Evolutionary conservation across 306 rosid species (phyloP).

Genomic region (Cicer judaicum): DNA sequence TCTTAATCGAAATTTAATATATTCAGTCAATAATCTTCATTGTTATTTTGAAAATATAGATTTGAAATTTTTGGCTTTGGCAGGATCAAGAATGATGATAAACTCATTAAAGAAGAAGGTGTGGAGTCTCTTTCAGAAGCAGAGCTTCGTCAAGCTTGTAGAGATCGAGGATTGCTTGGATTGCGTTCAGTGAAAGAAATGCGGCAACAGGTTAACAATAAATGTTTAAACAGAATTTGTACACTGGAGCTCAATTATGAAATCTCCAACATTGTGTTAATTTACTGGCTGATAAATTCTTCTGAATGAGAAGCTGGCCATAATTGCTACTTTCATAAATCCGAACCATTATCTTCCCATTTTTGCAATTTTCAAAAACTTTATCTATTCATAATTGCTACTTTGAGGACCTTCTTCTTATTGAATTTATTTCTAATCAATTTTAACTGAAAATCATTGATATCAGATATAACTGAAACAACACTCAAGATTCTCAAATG

Average conservation of each 20-base stretch:
- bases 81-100: conserved; percentile 88
- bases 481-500: conserved; percentile 6
- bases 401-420: conserved; percentile 11
- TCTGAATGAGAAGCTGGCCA: background rate
- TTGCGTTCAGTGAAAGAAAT: conserved; percentile 80
- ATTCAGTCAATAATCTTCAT: conserved; percentile 16
- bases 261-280: conserved; percentile 22
- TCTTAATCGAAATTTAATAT: background rate
- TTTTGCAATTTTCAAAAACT: conserved; percentile 26
- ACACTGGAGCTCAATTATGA: conserved; percentile 11
- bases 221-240: conserved; percentile 25
- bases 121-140: conserved; percentile 84
- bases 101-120: conserved; percentile 78
- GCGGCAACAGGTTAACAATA: conserved; percentile 74
- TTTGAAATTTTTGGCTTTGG: conserved; percentile 44
- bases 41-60: conserved; percentile 13
- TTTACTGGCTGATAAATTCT: background rate
- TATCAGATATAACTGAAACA: background rate
- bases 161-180: conserved; percentile 93
- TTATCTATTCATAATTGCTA: conserved; percentile 25
- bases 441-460: background rate
- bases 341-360: conserved; percentile 17
- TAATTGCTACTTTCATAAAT: conserved; percentile 36
- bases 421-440: conserved; percentile 6
- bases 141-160: conserved; percentile 85